Base-by-base conservation (phyloP, 2,329 filamentous ascomycete species). In the Paramyrothecium roridum region DNA sequence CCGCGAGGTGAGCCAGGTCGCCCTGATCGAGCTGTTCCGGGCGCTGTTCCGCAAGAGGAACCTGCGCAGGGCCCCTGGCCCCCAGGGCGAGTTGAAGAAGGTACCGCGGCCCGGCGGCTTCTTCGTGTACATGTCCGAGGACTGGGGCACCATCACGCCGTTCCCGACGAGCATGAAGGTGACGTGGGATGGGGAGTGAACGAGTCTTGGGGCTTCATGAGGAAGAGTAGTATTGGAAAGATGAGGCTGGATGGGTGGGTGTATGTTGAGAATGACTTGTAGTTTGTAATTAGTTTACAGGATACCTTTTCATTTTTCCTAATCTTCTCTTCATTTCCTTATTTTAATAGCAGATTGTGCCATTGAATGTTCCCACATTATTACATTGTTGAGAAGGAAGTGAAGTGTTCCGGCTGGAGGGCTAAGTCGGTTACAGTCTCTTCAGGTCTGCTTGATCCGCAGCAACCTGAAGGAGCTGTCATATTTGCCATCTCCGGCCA, bases 21-120 rank as follows among this genome's bases (percentile, higher is more conserved):
- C 84, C 0, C 72, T 92, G 56, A 82, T 83, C 1, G 82, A 87
- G 59, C 86, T 91, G 77, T 81, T 91, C 69, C 82, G 88, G 50
- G 80, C 82, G 1, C 71, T 90, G 2, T 88, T 87, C 63, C 74
- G 78, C 56, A 75, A 84, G 61, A 77, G 81, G 61, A 85, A 84
- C 53, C 67, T 92, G 12, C 75, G 84, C 7, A 77, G 85, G 30
- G 85, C 83, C 0, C 74, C 82, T 0, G 89, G 89, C 0, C 72
- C 80, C 1, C 84, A 88, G 70, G 89, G 89, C 0, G 73, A 84
- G 65, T 68, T 91, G 59, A 89, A 90, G 77, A 87, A 83, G 74
- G 76, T 90, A 2, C 71, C 76, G 0, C 76, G 77, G 10, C 73
- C 77, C 0, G 82, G 79, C 1, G 83, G 82, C 0, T 80, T 80